Evolutionary conservation across 2,329 filamentous ascomycete genomes (phyloP), one percentile per base, ranked within the genome.

Genomic region (Nannizziopsis barbatae): DNA sequence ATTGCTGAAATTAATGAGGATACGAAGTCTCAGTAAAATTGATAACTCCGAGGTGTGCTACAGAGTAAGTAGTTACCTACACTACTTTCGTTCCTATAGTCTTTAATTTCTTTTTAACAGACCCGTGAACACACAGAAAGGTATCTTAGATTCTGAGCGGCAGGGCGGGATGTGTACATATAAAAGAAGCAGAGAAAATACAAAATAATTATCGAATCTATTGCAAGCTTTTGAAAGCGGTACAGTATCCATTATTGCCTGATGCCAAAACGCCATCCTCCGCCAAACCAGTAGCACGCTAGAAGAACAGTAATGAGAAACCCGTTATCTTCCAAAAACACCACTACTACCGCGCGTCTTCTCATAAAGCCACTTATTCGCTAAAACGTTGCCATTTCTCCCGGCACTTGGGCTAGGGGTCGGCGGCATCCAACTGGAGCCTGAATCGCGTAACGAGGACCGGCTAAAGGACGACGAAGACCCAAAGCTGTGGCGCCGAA

Each of bases 311-410:
- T 12, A 36, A 8, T 32, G 9, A 40, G 8, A 37, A 15, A 31
- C 31, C 42, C 5, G 49, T 41, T 20, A 35, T 43, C 44, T 18
- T 36, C 45, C 45, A 53, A 64, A 56, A 49, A 62, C 56, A 31
- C 64, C 63, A 46, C 64, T 65, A 52, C 63, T 65, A 10, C 62
- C 59, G 38, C 64, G 59, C 45, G 84, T 83, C 67, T 81, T 86
- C 66, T 95, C 87, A 62, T 95, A 96, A 52, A 95, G 67, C 90
- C 90, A 96, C 69, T 92, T 94, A 70, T 81, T 95, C 66, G 90
- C 95, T 61, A 95, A 62, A 0, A 81, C 80, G 45, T 93, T 79
- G 55, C 79, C 88, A 49, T 80, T 76, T 69, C 84, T 87, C 33
- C 76, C 63, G 45, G 58, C 74, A 5, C 72, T 68, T 0, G 86